Evolutionary conservation across 495 filamentous ascomycete species (phyloP).

Genomic region (Tirmania nivea): DNA sequence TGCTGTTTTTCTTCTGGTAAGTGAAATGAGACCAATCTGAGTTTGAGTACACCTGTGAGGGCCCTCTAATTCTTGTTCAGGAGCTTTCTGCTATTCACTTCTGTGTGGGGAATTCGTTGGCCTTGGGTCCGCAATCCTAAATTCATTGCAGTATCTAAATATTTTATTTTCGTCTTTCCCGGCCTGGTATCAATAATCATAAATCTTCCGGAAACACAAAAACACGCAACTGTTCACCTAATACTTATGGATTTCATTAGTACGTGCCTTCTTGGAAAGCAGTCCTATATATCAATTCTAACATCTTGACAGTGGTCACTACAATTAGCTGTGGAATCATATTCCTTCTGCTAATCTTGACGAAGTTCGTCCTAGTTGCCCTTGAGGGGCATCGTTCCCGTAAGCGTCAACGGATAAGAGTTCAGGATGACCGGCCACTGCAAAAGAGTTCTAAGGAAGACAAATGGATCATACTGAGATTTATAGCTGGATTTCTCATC

Average conservation of each 20-base stretch:
- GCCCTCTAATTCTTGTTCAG: no score
- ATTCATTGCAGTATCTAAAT: slow-evolving; percentile 11
- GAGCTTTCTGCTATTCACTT: slow-evolving; percentile 13
- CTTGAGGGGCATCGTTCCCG: neutral
- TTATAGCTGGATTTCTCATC: slow-evolving; percentile 7
- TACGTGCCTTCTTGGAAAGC: slow-evolving; percentile 1
- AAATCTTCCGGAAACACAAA: slow-evolving; percentile 3
- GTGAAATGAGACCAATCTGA: no score
- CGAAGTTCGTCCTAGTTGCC: slow-evolving; percentile 5
- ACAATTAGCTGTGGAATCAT: slow-evolving; percentile 10
- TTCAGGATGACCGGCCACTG: neutral
- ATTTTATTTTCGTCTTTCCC: slow-evolving; percentile 9
- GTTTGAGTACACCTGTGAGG: no score
- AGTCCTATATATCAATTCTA: neutral
- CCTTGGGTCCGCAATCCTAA: slow-evolving; percentile 4
- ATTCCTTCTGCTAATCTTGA: slow-evolving; percentile 11
- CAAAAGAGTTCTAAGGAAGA: slow-evolving; percentile 6
- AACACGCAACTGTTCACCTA: slow-evolving; percentile 2
- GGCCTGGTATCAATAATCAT: slow-evolving; percentile 4
- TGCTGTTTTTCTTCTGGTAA: slow-evolving; percentile 14
- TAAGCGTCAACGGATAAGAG: no score
- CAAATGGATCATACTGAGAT: slow-evolving; percentile 9
- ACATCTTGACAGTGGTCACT: slow-evolving; percentile 4
- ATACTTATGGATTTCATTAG: slow-evolving; percentile 8
- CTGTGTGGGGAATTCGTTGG: slow-evolving; percentile 12